phyloP scores from a whole-genome alignment of 192 early-diverging fungal genomes.

The Backusella psychrophila region DNA sequence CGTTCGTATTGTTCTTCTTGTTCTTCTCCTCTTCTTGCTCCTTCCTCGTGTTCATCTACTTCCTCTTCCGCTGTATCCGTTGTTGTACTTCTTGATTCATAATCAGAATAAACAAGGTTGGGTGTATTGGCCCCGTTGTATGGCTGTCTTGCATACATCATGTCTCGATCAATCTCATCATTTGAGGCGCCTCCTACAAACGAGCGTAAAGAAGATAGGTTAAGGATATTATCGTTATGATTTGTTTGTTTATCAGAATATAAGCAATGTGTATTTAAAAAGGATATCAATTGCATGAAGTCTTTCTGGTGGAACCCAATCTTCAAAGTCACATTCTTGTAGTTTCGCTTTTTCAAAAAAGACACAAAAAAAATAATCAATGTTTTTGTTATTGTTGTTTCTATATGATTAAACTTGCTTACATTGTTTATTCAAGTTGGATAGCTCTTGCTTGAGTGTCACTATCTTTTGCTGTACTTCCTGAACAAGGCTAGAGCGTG shows the following conservation, averaged over 20 bases:
- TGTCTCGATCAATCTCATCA: constrained; percentile 13
- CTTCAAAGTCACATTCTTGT: constrained; percentile 7
- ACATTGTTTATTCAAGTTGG: neutral
- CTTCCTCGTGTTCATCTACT: neutral
- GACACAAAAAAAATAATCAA: neutral
- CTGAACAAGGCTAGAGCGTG: neutral
- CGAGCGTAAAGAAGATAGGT: constrained; percentile 7
- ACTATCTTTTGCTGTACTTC: neutral
- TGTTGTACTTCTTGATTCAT: constrained; percentile 12
- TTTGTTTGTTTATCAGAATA: neutral
- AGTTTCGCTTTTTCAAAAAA: constrained; percentile 6
- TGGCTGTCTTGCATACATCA: constrained; percentile 6
- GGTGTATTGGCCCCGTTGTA: constrained; percentile 10
- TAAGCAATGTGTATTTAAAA: neutral
- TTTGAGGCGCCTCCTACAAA: constrained; percentile 17
- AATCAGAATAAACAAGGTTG: constrained; percentile 9
- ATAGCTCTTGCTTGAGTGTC: neutral
- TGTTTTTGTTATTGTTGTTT: neutral
- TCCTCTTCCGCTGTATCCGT: constrained; percentile 7
- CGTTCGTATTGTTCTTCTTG: neutral
- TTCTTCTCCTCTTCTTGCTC: neutral
- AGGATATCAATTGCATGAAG: constrained; percentile 17
- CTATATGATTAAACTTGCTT: constrained; percentile 3
- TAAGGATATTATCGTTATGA: constrained; percentile 7
- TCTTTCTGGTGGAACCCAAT: constrained; percentile 14